Evolutionary conservation across 495 filamentous ascomycete species (phyloP).

Genomic region (Neurospora africana): DNA sequence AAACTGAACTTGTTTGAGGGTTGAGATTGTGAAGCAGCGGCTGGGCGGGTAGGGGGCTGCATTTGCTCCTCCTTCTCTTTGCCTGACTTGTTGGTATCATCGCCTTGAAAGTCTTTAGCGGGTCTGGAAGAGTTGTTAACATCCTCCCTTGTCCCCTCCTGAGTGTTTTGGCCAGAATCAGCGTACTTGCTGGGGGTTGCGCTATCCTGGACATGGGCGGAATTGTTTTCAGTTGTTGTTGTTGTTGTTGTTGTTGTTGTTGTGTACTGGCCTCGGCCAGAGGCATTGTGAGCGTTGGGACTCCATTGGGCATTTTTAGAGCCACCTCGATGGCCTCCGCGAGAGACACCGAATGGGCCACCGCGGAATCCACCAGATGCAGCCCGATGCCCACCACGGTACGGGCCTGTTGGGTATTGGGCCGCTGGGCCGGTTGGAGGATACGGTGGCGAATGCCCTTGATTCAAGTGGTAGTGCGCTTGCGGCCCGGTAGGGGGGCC

Average conservation of each 20-base stretch:
- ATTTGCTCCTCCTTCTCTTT: constrained; percentile 31
- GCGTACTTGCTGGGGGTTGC: constrained; percentile 37
- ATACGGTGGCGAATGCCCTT: constrained; percentile 38
- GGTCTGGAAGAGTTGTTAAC: constrained; percentile 52
- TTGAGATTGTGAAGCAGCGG: constrained; percentile 38
- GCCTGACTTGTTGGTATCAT: constrained; percentile 45
- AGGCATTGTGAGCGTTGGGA: constrained; percentile 9
- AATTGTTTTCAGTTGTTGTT: constrained; percentile 19
- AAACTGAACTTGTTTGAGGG: constrained; percentile 69
- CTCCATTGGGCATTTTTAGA: constrained; percentile 28
- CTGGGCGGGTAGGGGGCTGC: constrained; percentile 34
- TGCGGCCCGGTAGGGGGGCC: constrained; percentile 42
- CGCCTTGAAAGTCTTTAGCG: constrained; percentile 52
- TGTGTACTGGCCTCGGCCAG: constrained; percentile 4
- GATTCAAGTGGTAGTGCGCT: constrained; percentile 25
- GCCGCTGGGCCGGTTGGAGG: constrained; percentile 37
- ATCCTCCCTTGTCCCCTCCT: constrained; percentile 33
- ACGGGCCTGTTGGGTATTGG: constrained; percentile 42
- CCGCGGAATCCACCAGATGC: constrained; percentile 30
- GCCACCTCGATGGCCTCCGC: constrained; percentile 26
- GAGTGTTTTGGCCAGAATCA: constrained; percentile 15
- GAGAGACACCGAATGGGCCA: constrained; percentile 20
- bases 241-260: too few species aligned
- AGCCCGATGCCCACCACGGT: constrained; percentile 42
- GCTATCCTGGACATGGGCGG: constrained; percentile 22